Percentiles rank a stretch among this genome's conserved stretches.
These are phyloP conservation scores for Hansenula lynferdii DNA, from an alignment of 1,139 yeast genomes.

Conservation along the genomic window DNA sequence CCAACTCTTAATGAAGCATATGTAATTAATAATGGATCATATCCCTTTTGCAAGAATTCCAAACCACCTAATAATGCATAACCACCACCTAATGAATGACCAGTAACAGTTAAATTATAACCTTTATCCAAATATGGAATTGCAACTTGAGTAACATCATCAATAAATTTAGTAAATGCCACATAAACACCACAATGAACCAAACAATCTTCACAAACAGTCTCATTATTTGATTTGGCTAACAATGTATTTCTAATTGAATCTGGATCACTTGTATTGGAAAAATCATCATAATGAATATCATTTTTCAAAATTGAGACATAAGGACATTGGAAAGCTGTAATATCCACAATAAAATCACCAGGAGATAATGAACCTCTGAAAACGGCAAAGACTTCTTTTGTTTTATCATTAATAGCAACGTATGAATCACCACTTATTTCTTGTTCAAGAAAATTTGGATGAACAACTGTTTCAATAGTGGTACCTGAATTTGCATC, in stretches of 20 bases:
- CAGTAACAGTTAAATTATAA: slow-evolving; percentile 49
- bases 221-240: slow-evolving; percentile 15
- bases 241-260: neutral
- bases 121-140: slow-evolving; percentile 30
- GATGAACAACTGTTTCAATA: neutral
- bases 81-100: slow-evolving; percentile 77
- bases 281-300: slow-evolving; percentile 1
- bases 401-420: slow-evolving; percentile 33
- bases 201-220: slow-evolving; percentile 41
- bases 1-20: slow-evolving; percentile 64
- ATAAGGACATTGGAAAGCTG: slow-evolving; percentile 18
- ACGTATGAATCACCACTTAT: slow-evolving; percentile 21
- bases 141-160: slow-evolving; percentile 32
- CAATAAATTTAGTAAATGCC: slow-evolving; percentile 35
- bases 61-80: slow-evolving; percentile 56
- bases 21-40: slow-evolving; percentile 47
- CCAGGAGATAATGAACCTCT: slow-evolving; percentile 54
- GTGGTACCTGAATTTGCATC: neutral
- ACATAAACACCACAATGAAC: slow-evolving; percentile 55
- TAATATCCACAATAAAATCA: slow-evolving; percentile 55
- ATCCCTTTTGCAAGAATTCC: slow-evolving; percentile 49
- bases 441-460: neutral
- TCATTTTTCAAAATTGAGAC: slow-evolving; percentile 11
- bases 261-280: neutral
- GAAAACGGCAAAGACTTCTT: slow-evolving; percentile 39